Evolutionary conservation across 805 yeast genomes (phyloP).

Genomic region (Yarrowia hollandica): DNA sequence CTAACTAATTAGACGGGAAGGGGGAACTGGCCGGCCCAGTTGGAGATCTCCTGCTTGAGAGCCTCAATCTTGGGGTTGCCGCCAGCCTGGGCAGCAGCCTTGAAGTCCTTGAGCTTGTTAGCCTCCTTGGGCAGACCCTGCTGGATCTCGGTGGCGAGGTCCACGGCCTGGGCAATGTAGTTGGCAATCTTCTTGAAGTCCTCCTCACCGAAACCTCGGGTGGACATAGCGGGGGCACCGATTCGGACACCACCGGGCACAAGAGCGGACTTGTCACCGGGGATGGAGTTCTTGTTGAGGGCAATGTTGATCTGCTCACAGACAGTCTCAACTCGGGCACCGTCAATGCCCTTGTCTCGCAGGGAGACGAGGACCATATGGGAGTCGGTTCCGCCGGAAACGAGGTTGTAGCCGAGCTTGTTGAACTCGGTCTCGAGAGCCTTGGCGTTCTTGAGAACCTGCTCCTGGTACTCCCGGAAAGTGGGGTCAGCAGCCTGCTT

Average conservation of each 20-base stretch:
- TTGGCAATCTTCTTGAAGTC: slow-evolving; percentile 80
- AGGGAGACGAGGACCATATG: slow-evolving; percentile 92
- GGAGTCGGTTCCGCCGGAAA: slow-evolving; percentile 94
- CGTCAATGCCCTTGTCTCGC: slow-evolving; percentile 88
- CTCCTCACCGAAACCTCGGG: slow-evolving; percentile 89
- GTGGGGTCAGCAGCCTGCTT: slow-evolving; percentile 92
- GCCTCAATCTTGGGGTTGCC: slow-evolving; percentile 67
- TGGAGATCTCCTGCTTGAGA: slow-evolving; percentile 74
- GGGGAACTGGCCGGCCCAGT: slow-evolving; percentile 70
- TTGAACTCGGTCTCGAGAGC: slow-evolving; percentile 74
- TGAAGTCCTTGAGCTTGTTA: slow-evolving; percentile 94
- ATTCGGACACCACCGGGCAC: slow-evolving; percentile 97
- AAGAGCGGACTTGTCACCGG: slow-evolving; percentile 95
- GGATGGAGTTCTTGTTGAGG: slow-evolving; percentile 94
- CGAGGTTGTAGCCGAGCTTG: slow-evolving; percentile 72
- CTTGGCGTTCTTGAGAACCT: slow-evolving; percentile 86
- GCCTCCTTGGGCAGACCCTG: slow-evolving; percentile 82
- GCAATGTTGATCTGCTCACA: slow-evolving; percentile 95
- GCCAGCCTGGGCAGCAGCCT: slow-evolving; percentile 64
- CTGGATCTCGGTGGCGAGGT: slow-evolving; percentile 75
- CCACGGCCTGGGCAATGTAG: slow-evolving; percentile 78
- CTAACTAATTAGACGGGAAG: slow-evolving; percentile 40
- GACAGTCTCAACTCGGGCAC: slow-evolving; percentile 95
- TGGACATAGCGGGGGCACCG: slow-evolving; percentile 98
- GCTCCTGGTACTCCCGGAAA: slow-evolving; percentile 83